Evolutionary conservation across 1,284 basidiomycete genomes (phyloP).

Genomic region (Fomitopsis palustris): DNA sequence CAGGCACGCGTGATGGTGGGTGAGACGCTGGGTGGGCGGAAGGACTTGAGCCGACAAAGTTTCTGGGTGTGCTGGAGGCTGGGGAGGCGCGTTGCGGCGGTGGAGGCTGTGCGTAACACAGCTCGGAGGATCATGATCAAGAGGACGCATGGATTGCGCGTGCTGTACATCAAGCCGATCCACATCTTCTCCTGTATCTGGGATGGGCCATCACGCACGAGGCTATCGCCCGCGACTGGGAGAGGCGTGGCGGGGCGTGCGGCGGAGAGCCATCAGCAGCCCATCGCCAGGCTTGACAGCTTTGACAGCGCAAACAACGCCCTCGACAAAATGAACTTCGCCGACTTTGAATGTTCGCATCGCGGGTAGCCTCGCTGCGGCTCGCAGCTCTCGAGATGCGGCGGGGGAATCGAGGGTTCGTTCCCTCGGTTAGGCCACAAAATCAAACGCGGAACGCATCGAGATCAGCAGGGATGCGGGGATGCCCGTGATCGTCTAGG

Average conservation of each 20-base stretch:
- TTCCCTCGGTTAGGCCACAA: not conserved
- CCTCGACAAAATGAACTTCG: no score
- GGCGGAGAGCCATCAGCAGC: not conserved
- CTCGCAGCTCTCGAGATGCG: not conserved
- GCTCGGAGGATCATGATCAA: not conserved
- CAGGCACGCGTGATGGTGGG: not conserved
- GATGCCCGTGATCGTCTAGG: constrained; percentile 1
- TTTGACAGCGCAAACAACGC: no score
- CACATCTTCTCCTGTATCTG: not conserved
- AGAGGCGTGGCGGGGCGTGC: not conserved
- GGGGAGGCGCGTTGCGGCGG: not conserved
- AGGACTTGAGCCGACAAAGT: not conserved
- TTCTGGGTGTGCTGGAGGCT: not conserved
- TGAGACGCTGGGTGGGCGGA: not conserved
- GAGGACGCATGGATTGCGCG: not conserved
- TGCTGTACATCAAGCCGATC: not conserved
- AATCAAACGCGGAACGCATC: not conserved
- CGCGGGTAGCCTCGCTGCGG: not conserved
- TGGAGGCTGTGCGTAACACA: constrained; percentile 1
- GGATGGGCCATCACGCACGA: constrained; percentile 1
- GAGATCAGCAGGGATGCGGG: not conserved
- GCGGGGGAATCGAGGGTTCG: not conserved
- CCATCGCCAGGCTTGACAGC: not conserved
- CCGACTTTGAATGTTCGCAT: not conserved
- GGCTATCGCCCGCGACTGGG: not conserved